phyloP scores from a whole-genome alignment of 2,329 filamentous ascomycete species.

The Claviceps digitariae region DNA sequence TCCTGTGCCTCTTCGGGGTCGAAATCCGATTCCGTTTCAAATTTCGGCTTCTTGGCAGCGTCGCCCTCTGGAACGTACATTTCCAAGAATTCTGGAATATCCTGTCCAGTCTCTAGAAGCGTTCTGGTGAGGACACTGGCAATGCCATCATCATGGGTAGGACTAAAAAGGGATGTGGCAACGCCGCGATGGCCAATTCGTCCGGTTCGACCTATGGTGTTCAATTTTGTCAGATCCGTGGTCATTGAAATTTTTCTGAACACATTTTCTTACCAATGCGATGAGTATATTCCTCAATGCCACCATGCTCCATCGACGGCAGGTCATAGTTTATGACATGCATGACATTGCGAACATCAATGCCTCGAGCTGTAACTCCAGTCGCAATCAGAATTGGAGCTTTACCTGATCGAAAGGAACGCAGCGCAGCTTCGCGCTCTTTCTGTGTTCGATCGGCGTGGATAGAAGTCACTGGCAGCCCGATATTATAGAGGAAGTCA shows the following conservation, averaged over 20 bases:
- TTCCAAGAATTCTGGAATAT: constrained; percentile 70
- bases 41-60: constrained; percentile 32
- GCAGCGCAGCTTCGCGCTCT: constrained; percentile 85
- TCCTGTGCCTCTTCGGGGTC: constrained; percentile 22
- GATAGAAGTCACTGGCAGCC: constrained; percentile 74
- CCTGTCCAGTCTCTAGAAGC: constrained; percentile 65
- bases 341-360: constrained; percentile 75
- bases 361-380: constrained; percentile 72
- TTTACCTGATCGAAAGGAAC: constrained; percentile 63
- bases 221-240: not conserved
- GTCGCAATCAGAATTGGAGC: constrained; percentile 76
- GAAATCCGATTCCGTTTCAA: constrained; percentile 42
- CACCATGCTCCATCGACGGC: constrained; percentile 60
- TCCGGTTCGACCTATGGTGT: constrained; percentile 64
- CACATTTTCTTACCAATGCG: constrained; percentile 58
- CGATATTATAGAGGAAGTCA: constrained; percentile 70
- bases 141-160: constrained; percentile 57
- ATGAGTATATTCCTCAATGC: constrained; percentile 86
- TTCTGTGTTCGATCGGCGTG: constrained; percentile 76
- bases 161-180: constrained; percentile 77
- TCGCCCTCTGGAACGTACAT: constrained; percentile 45
- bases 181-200: constrained; percentile 80
- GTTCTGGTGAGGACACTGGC: constrained; percentile 65
- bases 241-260: too few relatives aligned
- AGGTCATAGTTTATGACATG: constrained; percentile 93